Evolutionary conservation across 331 rosid genomes (phyloP), one percentile per base, ranked within the genome.

Genomic region (Quercus lobata): DNA sequence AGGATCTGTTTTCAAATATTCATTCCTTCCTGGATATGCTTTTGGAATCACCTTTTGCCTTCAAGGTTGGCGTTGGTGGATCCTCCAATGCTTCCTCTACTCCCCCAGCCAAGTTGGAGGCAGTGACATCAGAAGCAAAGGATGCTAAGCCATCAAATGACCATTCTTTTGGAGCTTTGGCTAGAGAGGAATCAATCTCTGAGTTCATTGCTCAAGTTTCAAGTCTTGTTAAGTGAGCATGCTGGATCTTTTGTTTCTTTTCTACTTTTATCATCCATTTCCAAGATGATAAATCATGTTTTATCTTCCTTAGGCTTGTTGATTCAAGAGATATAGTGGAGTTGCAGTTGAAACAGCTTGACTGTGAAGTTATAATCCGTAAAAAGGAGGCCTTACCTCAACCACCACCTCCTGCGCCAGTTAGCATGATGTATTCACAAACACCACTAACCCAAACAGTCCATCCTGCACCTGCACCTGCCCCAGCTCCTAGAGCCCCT

Each of bases 291-390:
- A 61, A 82, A 74, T 65, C 79, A 78, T 68, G 22, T 84, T 24
- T 75, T 49, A 27, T 61, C 58, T 63, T 73, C 71, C 69, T 71
- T 80, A 92, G 97, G 87, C 92, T 92, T 79, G 97, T 92, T 78
- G 95, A 92, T 88, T 89, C 97, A n/a, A 86, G 97, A 82, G 97
- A 92, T 78, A 90, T 92, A 66, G 89, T 83, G 29, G 97, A 92
- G 87, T 79, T 92, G 85, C 88, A 80, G 79, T 25, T 92, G 84
- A 90, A 92, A 83, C 95, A 92, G 84, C 84, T 76, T 60, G 92
- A 90, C 74, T 76, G 88, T 77, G 97, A 92, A 80, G 84, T 92
- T 74, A 55, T 77, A 19, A 92, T 92, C 58, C 86, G 92, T 56
- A 92, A 92, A 85, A 87, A 84, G 77, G 95, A 92, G 83, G 97